Conservation (phyloP, 169 alveolate genomes). For the Ichthyophthirius multifiliis region DNA sequence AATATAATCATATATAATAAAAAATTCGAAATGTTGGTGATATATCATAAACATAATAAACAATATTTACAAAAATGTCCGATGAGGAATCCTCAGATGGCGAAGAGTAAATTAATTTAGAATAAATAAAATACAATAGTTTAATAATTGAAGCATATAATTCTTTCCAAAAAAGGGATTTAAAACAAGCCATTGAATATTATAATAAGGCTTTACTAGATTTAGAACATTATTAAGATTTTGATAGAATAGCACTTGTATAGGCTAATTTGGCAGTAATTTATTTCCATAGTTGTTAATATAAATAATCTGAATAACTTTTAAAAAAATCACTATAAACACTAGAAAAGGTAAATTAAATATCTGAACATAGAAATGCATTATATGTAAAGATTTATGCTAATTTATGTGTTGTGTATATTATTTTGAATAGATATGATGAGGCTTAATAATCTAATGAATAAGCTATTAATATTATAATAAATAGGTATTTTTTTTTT, state of each 20-base stretch:
- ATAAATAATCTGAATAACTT: constrained; percentile 11
- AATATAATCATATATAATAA: too few relatives aligned
- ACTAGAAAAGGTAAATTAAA: neutral
- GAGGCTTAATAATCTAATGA: neutral
- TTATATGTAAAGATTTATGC: neutral
- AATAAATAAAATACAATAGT: neutral
- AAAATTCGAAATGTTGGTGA: too few relatives aligned
- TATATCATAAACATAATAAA: neutral
- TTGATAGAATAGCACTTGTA: constrained; percentile 19
- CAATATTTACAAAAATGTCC: neutral
- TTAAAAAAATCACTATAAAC: neutral
- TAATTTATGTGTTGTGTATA: neutral
- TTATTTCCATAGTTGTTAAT: constrained; percentile 32
- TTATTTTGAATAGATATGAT: neutral
- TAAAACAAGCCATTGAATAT: neutral
- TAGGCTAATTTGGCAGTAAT: constrained; percentile 27
- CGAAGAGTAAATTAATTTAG: neutral
- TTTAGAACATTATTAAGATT: constrained; percentile 1
- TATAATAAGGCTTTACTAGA: neutral
- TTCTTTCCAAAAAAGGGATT: neutral
- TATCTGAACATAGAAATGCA: neutral
- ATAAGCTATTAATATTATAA: neutral
- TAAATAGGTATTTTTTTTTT: neutral
- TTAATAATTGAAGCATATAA: neutral
- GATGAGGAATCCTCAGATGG: neutral